A percentile compares a stretch with the other conserved stretches of the same genome.
Conservation (phyloP, 306 rosid species). For the Prunus salicina region DNA sequence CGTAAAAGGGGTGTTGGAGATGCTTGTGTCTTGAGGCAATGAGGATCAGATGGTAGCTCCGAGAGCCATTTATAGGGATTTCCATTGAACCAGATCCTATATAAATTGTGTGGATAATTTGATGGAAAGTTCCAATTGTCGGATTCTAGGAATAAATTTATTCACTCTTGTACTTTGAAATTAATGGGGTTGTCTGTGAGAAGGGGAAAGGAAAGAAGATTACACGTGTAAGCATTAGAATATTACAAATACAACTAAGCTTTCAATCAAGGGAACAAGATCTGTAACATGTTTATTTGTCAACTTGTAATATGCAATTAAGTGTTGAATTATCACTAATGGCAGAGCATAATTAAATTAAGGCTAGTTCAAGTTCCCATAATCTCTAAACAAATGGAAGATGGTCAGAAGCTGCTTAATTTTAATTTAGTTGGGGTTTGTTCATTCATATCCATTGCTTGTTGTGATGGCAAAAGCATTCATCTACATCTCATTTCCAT, state of each 20-base stretch:
- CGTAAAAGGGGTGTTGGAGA: background rate
- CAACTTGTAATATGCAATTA: constrained; percentile 24
- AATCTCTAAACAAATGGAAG: constrained; percentile 27
- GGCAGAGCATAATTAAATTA: background rate
- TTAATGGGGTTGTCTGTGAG: constrained; percentile 46
- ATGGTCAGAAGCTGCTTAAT: constrained; percentile 31
- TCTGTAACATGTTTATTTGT: constrained; percentile 50
- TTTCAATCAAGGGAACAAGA: constrained; percentile 62
- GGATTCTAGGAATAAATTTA: constrained; percentile 27
- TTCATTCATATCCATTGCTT: background rate
- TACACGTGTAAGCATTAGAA: constrained; percentile 44
- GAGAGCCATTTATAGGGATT: constrained; percentile 19
- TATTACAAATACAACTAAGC: constrained; percentile 50
- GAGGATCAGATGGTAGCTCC: constrained; percentile 20
- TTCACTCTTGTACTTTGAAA: constrained; percentile 8
- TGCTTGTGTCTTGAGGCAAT: constrained; percentile 16
- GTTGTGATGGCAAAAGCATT: background rate
- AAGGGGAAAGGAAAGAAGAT: constrained; percentile 27
- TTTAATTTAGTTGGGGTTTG: background rate
- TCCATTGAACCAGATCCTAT: constrained; percentile 29
- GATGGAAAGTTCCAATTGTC: constrained; percentile 49
- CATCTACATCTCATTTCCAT: too few relatives aligned
- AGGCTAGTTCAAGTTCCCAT: constrained; percentile 11
- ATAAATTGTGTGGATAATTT: constrained; percentile 32
- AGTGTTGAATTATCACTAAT: background rate